A percentile compares a stretch with the other conserved stretches of the same genome.
These are phyloP conservation scores for Saturnispora besseyi DNA, from an alignment of 805 yeast species.

Conservation along the genomic window DNA sequence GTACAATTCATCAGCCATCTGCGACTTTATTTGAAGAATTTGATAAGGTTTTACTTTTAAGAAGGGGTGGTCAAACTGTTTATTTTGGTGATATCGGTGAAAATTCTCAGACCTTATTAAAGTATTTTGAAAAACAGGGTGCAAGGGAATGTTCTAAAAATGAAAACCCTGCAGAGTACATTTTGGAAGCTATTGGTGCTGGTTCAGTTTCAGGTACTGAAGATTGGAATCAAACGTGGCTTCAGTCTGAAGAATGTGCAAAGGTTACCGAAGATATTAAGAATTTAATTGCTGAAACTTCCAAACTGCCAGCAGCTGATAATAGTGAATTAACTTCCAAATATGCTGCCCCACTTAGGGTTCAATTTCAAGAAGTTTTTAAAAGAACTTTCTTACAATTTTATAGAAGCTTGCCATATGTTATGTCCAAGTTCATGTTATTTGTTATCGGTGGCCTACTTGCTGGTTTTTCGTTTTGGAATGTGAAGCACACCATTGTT, in stretches of 20 bases:
- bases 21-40: constrained; percentile 33
- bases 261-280: constrained; percentile 25
- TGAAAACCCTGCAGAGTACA: constrained; percentile 73
- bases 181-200: constrained; percentile 68
- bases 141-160: constrained; percentile 52
- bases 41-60: constrained; percentile 36
- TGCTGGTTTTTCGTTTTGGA: constrained; percentile 52
- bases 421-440: constrained; percentile 38
- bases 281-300: constrained; percentile 17
- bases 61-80: constrained; percentile 44
- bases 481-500: constrained; percentile 39
- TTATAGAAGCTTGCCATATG: constrained; percentile 41
- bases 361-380: constrained; percentile 29
- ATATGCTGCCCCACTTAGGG: constrained; percentile 39
- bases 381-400: constrained; percentile 32
- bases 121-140: constrained; percentile 44
- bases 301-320: constrained; percentile 7
- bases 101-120: constrained; percentile 32
- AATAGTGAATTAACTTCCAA: constrained; percentile 14
- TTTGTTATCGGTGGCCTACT: constrained; percentile 34
- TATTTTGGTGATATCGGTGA: constrained; percentile 47
- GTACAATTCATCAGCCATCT: constrained; percentile 49
- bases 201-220: constrained; percentile 60
- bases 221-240: constrained; percentile 63
- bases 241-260: constrained; percentile 22